Evolutionary conservation across 2,329 filamentous ascomycete genomes (phyloP).

Genomic region (Paradendryphiella salina): DNA sequence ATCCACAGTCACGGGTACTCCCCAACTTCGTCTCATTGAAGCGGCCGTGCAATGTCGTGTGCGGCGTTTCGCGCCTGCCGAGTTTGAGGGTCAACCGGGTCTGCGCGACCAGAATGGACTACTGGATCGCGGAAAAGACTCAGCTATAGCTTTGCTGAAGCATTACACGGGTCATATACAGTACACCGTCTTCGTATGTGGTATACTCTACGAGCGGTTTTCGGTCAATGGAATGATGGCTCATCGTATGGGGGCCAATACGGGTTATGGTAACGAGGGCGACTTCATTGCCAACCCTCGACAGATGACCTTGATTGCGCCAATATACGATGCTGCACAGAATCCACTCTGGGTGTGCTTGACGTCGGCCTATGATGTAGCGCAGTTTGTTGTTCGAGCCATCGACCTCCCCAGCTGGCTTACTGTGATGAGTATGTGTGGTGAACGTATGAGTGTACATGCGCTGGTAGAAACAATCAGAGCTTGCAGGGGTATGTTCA

Average conservation of each 20-base stretch:
- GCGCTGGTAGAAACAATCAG: constrained; percentile 61
- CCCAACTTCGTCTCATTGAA: constrained; percentile 72
- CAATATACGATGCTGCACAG: constrained; percentile 57
- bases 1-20: constrained; percentile 68
- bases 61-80: constrained; percentile 71
- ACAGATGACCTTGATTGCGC: constrained; percentile 61
- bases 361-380: constrained; percentile 71
- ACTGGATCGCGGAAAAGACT: constrained; percentile 62
- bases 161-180: constrained; percentile 63
- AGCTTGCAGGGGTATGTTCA: constrained; percentile 33
- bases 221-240: constrained; percentile 66
- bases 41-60: constrained; percentile 68
- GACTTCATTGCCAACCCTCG: constrained; percentile 68
- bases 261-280: constrained; percentile 60
- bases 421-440: constrained; percentile 67
- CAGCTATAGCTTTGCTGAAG: constrained; percentile 61
- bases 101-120: constrained; percentile 61
- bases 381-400: constrained; percentile 70
- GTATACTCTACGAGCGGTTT: constrained; percentile 76
- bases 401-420: constrained; percentile 69
- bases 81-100: constrained; percentile 69
- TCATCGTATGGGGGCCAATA: constrained; percentile 62
- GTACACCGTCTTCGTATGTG: constrained; percentile 73
- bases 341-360: constrained; percentile 59
- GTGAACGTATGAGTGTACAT: constrained; percentile 65